Base-by-base conservation (phyloP, 1,139 yeast species). In the Candida sp. region DNA sequence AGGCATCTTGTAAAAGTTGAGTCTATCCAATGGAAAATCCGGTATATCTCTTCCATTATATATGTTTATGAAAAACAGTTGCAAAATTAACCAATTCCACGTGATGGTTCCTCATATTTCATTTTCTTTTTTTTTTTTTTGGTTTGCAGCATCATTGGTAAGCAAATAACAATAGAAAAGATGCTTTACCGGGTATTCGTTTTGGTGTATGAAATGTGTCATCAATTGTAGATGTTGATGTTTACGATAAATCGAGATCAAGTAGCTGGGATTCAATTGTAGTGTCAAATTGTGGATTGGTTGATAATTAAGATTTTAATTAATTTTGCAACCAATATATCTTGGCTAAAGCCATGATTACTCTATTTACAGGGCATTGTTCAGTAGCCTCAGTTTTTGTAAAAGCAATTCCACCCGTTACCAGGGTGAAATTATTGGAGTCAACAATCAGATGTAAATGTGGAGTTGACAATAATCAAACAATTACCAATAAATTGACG, bases 1-100 rank as follows among this genome's bases (percentile, higher is more conserved):
- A 44, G 75, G 74, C 74, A 69, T 69, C 33, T 21, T 34, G 36
- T n/a, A 33, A 33, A n/a, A 9, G 21, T 21, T 22, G 23, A 21
- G 37, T 22, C 29, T 11, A 35, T 35, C 25, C 23, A 9, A 22
- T n/a, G 4, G 15, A 21, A 35, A n/a, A 11, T 21, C 27, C 22
- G 11, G 5, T 21, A 22, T 5, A 5, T 11, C 11, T 49, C 51
- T 47, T 51, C 19, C 11, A 29, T 15, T 4, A 35, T 21, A 21
- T 21, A 21, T 19, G 15, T 33, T 27, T 9, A 21, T 25, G 22
- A 1, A 11, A 36, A 21, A 11, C 21, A 22, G 37, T 11, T 35
- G 37, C 37, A 35, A 36, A 41, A 53, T 55, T 57, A 50, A 45
- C 49, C 56, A 54, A 59, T 59, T 35, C 45, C 64, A 59, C 64